These are phyloP conservation scores for Fusarium oligoseptatum DNA, from an alignment of 2,329 filamentous ascomycete species.

Conservation along the genomic window DNA sequence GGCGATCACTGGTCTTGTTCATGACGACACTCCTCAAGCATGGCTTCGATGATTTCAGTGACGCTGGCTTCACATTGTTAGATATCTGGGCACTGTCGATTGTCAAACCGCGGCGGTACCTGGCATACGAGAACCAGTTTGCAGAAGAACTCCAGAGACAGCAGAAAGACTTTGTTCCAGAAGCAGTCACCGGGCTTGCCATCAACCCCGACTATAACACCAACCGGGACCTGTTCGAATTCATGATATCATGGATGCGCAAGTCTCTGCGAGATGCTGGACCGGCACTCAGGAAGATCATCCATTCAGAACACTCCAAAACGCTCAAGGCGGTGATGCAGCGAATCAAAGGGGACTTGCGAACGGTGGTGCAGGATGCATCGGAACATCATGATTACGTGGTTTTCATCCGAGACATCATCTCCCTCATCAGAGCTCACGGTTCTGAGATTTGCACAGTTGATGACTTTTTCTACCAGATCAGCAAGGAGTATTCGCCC, in stretches of 20 bases:
- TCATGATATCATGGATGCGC: constrained; percentile 65
- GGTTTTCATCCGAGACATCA: constrained; percentile 64
- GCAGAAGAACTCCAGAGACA: constrained; percentile 60
- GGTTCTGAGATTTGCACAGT: constrained; percentile 66
- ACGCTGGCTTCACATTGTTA: constrained; percentile 59
- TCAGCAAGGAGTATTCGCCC: constrained; percentile 68
- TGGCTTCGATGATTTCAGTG: constrained; percentile 61
- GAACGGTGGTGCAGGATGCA: constrained; percentile 51
- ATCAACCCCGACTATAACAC: constrained; percentile 61
- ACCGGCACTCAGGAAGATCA: constrained; percentile 50
- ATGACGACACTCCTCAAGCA: constrained; percentile 63
- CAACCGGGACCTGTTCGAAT: constrained; percentile 64
- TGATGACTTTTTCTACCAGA: constrained; percentile 69
- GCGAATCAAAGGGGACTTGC: constrained; percentile 66
- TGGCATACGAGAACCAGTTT: constrained; percentile 65
- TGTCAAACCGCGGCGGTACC: constrained; percentile 61
- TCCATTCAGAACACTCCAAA: constrained; percentile 58
- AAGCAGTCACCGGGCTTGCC: constrained; percentile 53
- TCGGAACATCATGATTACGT: constrained; percentile 63
- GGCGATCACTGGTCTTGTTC: constrained; percentile 65
- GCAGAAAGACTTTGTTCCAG: constrained; percentile 59
- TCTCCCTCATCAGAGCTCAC: constrained; percentile 67
- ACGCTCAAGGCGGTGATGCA: constrained; percentile 64
- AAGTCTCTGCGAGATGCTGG: constrained; percentile 58
- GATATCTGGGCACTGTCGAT: constrained; percentile 68